These are phyloP conservation scores for Ophiosphaerella narmari DNA, from an alignment of 2,329 filamentous ascomycete species.

Conservation along the genomic window DNA sequence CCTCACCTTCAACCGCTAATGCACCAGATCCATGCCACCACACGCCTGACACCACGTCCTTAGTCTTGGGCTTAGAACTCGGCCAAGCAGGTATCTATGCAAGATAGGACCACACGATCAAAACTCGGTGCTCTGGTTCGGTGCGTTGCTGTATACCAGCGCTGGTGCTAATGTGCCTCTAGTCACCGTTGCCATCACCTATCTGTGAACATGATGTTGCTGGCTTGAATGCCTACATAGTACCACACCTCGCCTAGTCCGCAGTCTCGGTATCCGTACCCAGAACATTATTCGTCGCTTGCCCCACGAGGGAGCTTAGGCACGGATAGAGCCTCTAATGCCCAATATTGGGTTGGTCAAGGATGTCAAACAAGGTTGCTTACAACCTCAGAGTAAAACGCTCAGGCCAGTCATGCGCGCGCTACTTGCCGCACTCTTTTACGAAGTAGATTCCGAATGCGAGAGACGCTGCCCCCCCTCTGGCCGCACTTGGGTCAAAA, in stretches of 20 bases:
- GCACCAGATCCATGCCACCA: conserved; percentile 13
- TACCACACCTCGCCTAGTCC: conserved; percentile 1
- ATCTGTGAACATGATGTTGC: not conserved
- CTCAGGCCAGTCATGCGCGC: not conserved
- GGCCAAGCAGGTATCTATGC: conserved; percentile 4
- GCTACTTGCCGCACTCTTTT: not conserved
- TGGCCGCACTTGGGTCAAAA: conserved; percentile 13
- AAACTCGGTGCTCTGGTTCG: not conserved
- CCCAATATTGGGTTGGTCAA: not conserved
- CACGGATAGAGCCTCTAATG: not conserved
- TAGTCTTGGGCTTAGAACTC: conserved; percentile 5
- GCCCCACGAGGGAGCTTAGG: not conserved
- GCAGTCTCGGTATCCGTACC: not conserved
- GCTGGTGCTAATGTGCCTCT: conserved; percentile 7
- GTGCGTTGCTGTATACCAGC: not conserved
- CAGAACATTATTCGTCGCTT: not conserved
- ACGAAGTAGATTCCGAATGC: conserved; percentile 8
- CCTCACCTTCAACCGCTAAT: conserved; percentile 20
- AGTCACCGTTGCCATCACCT: conserved; percentile 19
- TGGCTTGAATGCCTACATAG: not conserved
- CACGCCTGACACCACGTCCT: conserved; percentile 8
- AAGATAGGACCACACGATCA: not conserved
- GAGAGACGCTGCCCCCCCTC: conserved; percentile 17
- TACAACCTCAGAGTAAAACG: not conserved
- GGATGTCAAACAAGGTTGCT: not conserved